A percentile compares a stretch with the other conserved stretches of the same genome.
Conservation (phyloP, 106 monocot species). For the Phalaenopsis aphrodite region DNA sequence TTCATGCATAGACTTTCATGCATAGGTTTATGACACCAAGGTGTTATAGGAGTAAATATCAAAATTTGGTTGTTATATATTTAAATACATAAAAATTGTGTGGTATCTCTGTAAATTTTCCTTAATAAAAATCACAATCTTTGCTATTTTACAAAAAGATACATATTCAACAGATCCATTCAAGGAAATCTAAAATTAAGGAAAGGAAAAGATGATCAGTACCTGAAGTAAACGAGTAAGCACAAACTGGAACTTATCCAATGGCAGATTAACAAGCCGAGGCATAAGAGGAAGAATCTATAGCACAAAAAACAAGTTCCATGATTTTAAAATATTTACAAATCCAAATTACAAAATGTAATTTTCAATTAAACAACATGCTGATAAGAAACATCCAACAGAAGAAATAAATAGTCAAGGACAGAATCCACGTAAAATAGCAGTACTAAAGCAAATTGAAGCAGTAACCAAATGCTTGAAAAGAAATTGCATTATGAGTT, state of each 20-base stretch:
- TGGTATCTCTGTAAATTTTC: too few relatives aligned
- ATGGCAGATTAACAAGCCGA: constrained; percentile 67
- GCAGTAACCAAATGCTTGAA: neutral
- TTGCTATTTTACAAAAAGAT: neutral
- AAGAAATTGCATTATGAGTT: neutral
- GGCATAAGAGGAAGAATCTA: constrained; percentile 72
- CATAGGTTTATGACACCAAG: too few relatives aligned
- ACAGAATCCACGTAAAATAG: neutral
- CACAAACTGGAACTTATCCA: constrained; percentile 71
- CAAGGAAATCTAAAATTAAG: neutral
- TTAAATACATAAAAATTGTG: too few relatives aligned
- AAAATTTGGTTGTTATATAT: too few relatives aligned
- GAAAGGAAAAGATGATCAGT: neutral
- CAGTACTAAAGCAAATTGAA: neutral
- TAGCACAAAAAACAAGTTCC: constrained; percentile 8
- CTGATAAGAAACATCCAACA: neutral
- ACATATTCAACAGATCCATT: neutral
- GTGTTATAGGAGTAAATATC: too few relatives aligned
- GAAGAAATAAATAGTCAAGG: neutral
- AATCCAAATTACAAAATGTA: neutral
- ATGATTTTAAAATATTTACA: neutral
- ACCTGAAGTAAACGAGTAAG: constrained; percentile 66
- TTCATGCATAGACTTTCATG: too few relatives aligned
- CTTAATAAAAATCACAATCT: neutral
- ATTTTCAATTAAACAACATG: neutral